phyloP scores from a whole-genome alignment of 2,329 filamentous ascomycete genomes.

The Fusarium algeriense region DNA sequence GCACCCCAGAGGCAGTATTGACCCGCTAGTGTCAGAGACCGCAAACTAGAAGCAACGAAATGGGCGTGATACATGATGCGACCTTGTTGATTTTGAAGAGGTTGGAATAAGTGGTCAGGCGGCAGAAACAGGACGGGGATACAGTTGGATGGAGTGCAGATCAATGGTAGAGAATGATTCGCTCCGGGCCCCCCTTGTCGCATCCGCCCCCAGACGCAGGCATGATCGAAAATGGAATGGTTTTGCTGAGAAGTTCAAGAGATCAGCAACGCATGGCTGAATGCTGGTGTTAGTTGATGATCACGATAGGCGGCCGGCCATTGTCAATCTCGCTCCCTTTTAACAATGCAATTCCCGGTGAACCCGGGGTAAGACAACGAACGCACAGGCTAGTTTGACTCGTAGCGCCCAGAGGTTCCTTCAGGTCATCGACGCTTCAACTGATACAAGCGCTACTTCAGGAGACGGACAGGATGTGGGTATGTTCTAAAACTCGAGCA shows the following conservation, averaged over 20 bases:
- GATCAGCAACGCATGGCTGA: slow-evolving; percentile 40
- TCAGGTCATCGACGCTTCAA: slow-evolving; percentile 28
- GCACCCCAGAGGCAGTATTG: slow-evolving; percentile 26
- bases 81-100: slow-evolving; percentile 32
- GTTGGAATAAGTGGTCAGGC: slow-evolving; percentile 47
- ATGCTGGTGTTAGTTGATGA: slow-evolving; percentile 24
- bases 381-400: slow-evolving; percentile 32
- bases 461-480: slow-evolving; percentile 15
- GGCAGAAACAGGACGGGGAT: slow-evolving; percentile 41
- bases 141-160: slow-evolving; percentile 40
- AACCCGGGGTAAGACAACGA: slow-evolving; percentile 30
- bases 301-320: slow-evolving; percentile 38
- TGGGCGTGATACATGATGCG: slow-evolving; percentile 30
- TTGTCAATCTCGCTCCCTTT: slow-evolving; percentile 17
- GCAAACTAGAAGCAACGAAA: slow-evolving; percentile 19
- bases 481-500: slow-evolving; percentile 9
- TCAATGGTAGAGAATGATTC: slow-evolving; percentile 38
- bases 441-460: slow-evolving; percentile 35
- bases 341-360: slow-evolving; percentile 22
- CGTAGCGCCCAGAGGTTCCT: slow-evolving; percentile 19
- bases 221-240: slow-evolving; percentile 40
- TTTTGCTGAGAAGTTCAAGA: slow-evolving; percentile 8
- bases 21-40: slow-evolving; percentile 25
- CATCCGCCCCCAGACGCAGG: slow-evolving; percentile 41
- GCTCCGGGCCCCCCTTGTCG: slow-evolving; percentile 20